Evolutionary conservation across 176 grass and related monocot species (phyloP).

Genomic region (Phyllostachys edulis): DNA sequence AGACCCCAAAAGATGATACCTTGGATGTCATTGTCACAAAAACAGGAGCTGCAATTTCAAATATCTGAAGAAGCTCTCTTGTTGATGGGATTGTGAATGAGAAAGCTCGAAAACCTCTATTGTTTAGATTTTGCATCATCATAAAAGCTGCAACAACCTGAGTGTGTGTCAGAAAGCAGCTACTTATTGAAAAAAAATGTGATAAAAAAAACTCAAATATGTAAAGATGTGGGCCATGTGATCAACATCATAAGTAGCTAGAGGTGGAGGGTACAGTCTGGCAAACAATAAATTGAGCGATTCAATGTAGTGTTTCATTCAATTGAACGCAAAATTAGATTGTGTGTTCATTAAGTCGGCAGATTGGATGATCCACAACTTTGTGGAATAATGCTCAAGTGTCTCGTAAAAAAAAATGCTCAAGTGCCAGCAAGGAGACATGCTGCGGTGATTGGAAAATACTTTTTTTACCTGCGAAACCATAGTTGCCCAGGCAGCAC

Average conservation of each 20-base stretch:
- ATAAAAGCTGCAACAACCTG: slow-evolving; percentile 93
- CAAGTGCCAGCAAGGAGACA: neutral
- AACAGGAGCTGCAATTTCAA: slow-evolving; percentile 90
- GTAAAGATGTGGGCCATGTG: neutral
- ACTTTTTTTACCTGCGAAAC: slow-evolving; percentile 69
- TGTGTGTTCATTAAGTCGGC: neutral
- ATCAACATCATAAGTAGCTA: slow-evolving; percentile 25
- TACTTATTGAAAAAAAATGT: neutral
- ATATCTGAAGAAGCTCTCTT: slow-evolving; percentile 80
- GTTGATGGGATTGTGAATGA: slow-evolving; percentile 69
- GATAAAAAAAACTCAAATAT: neutral
- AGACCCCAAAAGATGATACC: slow-evolving; percentile 41
- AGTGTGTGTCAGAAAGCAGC: slow-evolving; percentile 29
- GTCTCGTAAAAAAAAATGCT: no score
- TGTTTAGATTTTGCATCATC: slow-evolving; percentile 84
- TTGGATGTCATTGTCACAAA: slow-evolving; percentile 97
- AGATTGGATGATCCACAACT: neutral
- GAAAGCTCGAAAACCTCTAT: slow-evolving; percentile 66
- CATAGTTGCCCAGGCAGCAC: slow-evolving; percentile 99
- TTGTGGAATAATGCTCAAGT: neutral
- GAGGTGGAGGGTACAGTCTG: neutral
- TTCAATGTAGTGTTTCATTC: neutral
- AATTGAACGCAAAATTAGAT: neutral
- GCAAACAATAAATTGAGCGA: neutral
- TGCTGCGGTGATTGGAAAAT: neutral